These are phyloP conservation scores for Neocallimastix lanati DNA, from an alignment of 192 early-diverging fungal genomes.

Conservation along the genomic window DNA sequence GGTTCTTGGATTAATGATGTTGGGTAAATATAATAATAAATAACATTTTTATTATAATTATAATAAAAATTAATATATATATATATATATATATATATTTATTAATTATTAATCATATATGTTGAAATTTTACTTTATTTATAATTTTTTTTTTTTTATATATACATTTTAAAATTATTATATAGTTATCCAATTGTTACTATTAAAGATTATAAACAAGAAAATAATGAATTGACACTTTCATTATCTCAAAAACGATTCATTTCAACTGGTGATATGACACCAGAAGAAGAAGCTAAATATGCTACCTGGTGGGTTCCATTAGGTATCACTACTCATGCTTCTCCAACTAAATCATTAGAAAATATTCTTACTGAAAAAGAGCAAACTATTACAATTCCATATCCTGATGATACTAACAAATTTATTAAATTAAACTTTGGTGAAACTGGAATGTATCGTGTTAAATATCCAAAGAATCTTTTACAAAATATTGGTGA, in stretches of 20 bases:
- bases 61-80: too few relatives aligned
- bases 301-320: conserved; percentile 69
- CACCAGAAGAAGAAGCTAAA: conserved; percentile 46
- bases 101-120: too few relatives aligned
- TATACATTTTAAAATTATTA: conserved; percentile 26
- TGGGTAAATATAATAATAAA: conserved; percentile 26
- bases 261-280: conserved; percentile 58
- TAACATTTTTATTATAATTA: too few relatives aligned
- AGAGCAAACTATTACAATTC: not conserved
- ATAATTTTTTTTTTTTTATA: not conserved
- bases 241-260: conserved; percentile 65
- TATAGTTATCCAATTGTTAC: conserved; percentile 43
- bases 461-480: conserved; percentile 35
- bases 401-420: conserved; percentile 3
- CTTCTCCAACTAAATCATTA: not conserved
- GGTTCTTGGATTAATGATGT: conserved; percentile 67
- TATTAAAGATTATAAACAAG: conserved; percentile 23
- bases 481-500: conserved; percentile 13
- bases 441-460: conserved; percentile 61
- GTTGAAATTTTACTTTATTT: not conserved
- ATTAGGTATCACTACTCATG: conserved; percentile 22
- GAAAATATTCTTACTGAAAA: not conserved
- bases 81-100: too few relatives aligned
- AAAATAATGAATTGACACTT: conserved; percentile 21
- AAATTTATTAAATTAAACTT: conserved; percentile 73